phyloP scores from a whole-genome alignment of 2,329 filamentous ascomycete genomes.

The Talaromyces sp. region DNA sequence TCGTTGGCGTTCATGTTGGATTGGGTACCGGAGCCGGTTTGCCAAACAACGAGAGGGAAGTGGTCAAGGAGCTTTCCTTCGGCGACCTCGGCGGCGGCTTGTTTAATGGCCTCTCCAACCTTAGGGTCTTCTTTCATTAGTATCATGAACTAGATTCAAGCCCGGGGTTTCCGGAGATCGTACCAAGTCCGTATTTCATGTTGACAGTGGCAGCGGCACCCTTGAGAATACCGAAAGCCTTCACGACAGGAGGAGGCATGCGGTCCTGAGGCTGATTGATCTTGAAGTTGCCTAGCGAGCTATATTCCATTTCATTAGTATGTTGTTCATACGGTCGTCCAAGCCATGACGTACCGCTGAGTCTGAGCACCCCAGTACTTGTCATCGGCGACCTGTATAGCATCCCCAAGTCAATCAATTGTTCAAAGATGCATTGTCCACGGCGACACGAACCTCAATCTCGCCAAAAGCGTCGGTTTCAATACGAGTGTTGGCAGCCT shows the following conservation, averaged over 20 bases:
- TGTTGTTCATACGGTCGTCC: background rate
- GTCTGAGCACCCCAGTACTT: conserved; percentile 99
- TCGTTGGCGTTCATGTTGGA: conserved; percentile 99
- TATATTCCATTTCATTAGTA: conserved; percentile 28
- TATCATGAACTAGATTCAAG: conserved; percentile 13
- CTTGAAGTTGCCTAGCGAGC: conserved; percentile 91
- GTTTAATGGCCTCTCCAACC: conserved; percentile 86
- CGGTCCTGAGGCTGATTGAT: conserved; percentile 99
- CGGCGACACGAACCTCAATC: conserved; percentile 59
- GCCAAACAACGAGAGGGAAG: conserved; percentile 98
- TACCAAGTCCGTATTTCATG: conserved; percentile 82
- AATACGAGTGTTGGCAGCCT: conserved; percentile 60
- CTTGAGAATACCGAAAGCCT: conserved; percentile 95
- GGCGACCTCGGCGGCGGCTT: conserved; percentile 90
- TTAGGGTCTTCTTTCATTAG: conserved; percentile 65
- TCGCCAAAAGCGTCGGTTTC: conserved; percentile 98
- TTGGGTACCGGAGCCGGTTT: conserved; percentile 97
- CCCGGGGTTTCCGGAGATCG: conserved; percentile 17
- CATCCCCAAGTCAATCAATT: background rate
- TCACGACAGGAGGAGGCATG: conserved; percentile 89
- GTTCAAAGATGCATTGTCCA: background rate
- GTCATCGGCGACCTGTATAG: conserved; percentile 66
- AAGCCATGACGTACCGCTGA: conserved; percentile 58
- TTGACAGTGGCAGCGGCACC: conserved; percentile 94
- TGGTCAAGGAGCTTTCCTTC: conserved; percentile 91